Evolutionary conservation across 1,284 basidiomycete genomes (phyloP).

Genomic region (Takashimella koratensis): DNA sequence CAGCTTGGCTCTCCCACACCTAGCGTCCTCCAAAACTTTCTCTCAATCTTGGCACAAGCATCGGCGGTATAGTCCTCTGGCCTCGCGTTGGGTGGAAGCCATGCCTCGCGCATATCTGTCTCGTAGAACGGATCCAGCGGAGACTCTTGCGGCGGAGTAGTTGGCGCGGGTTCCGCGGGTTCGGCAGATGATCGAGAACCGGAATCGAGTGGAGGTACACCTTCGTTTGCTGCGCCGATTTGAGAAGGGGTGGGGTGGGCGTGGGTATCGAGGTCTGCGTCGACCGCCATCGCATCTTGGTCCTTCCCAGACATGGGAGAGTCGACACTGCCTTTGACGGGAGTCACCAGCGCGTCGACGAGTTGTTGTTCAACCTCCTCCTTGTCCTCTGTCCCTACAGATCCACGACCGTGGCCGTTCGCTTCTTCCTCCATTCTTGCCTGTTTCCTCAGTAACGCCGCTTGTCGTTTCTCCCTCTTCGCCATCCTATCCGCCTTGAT

Average conservation of each 20-base stretch:
- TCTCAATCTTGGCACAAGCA: constrained; percentile 81
- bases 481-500: constrained; percentile 13
- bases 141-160: neutral
- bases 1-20: constrained; percentile 70
- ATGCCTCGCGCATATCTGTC: constrained; percentile 67
- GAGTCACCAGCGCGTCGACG: neutral
- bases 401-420: neutral
- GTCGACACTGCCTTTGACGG: neutral
- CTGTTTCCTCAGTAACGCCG: constrained; percentile 37
- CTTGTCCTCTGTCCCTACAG: neutral
- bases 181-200: constrained; percentile 30
- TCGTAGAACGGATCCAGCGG: constrained; percentile 55
- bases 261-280: neutral
- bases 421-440: constrained; percentile 50
- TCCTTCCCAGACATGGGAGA: neutral
- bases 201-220: constrained; percentile 29
- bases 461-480: constrained; percentile 51
- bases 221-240: constrained; percentile 7
- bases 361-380: neutral
- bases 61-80: constrained; percentile 75
- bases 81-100: constrained; percentile 70
- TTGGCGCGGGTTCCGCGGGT: constrained; percentile 12
- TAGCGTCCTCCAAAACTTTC: constrained; percentile 86
- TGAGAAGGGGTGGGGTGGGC: neutral
- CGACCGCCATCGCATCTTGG: neutral